These are phyloP conservation scores for Wickerhamiella occidentalis DNA, from an alignment of 805 yeast species.

Conservation along the genomic window DNA sequence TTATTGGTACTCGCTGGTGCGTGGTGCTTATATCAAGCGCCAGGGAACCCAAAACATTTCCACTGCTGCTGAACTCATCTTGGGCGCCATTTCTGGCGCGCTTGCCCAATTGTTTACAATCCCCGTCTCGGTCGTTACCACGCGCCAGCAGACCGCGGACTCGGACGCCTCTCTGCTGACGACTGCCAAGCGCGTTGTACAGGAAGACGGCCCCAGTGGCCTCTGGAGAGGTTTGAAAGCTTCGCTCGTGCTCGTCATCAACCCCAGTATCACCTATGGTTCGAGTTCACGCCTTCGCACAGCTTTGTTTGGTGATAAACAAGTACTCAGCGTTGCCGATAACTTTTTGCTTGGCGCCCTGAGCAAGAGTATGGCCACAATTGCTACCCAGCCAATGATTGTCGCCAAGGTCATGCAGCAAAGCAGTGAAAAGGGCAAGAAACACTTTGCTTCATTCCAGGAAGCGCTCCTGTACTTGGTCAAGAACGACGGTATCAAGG, in stretches of 20 bases:
- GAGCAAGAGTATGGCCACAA: slow-evolving; percentile 68
- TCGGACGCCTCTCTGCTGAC: slow-evolving; percentile 28
- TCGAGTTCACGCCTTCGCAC: slow-evolving; percentile 57
- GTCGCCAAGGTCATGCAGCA: slow-evolving; percentile 77
- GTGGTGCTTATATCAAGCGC: slow-evolving; percentile 40
- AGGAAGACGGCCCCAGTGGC: slow-evolving; percentile 55
- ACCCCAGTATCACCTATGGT: slow-evolving; percentile 82
- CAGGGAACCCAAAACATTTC: slow-evolving; percentile 29
- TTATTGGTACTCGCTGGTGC: slow-evolving; percentile 72
- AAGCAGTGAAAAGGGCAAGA: slow-evolving; percentile 28
- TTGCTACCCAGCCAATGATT: slow-evolving; percentile 73
- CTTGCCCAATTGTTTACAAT: slow-evolving; percentile 67
- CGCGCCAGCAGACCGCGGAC: slow-evolving; percentile 36
- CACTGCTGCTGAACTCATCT: slow-evolving; percentile 53
- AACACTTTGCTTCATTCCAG: slow-evolving; percentile 43
- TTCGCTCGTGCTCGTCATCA: slow-evolving; percentile 59
- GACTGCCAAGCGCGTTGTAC: slow-evolving; percentile 40
- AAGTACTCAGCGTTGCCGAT: slow-evolving; percentile 44
- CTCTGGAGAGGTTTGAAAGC: slow-evolving; percentile 81
- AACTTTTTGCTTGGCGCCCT: slow-evolving; percentile 65
- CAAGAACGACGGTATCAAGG: slow-evolving; percentile 47
- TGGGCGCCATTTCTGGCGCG: slow-evolving; percentile 76
- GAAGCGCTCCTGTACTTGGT: slow-evolving; percentile 50
- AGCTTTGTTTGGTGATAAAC: slow-evolving; percentile 33
- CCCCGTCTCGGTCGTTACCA: slow-evolving; percentile 68